Conservation (phyloP, 495 filamentous ascomycete genomes). For the Neurospora sp. region DNA sequence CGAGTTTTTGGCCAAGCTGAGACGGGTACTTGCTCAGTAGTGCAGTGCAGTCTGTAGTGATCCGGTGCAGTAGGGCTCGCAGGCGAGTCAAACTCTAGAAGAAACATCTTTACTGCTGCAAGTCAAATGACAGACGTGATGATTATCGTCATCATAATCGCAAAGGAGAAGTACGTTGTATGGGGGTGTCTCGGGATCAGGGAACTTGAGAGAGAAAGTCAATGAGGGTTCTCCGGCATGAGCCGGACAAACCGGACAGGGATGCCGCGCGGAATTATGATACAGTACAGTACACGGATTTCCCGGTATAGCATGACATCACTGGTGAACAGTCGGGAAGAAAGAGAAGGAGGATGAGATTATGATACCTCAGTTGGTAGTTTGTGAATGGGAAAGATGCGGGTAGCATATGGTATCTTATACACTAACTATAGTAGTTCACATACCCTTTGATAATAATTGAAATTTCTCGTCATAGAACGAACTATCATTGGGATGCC, state of each 20-base stretch:
- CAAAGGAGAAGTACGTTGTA: background rate
- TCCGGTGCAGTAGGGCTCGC: constrained; percentile 1
- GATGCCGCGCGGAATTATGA: background rate
- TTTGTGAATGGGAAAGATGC: background rate
- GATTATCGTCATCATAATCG: background rate
- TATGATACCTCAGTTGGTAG: background rate
- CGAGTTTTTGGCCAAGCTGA: constrained; percentile 74
- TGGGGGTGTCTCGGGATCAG: background rate
- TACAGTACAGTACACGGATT: background rate
- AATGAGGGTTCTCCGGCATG: background rate
- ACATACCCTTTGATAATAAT: background rate
- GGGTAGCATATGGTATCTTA: background rate
- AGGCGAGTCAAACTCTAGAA: background rate
- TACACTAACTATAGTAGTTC: background rate
- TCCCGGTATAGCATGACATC: background rate
- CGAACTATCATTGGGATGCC: background rate
- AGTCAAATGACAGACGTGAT: background rate
- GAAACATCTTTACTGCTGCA: background rate
- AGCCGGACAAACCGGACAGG: background rate
- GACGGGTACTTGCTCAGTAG: constrained; percentile 67
- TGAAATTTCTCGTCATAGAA: background rate
- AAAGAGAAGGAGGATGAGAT: background rate
- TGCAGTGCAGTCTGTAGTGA: background rate
- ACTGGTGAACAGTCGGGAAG: background rate
- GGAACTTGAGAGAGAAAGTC: background rate